Evolutionary conservation across 371 early-diverging fungal genomes (phyloP).

Genomic region (Circinella minor): DNA sequence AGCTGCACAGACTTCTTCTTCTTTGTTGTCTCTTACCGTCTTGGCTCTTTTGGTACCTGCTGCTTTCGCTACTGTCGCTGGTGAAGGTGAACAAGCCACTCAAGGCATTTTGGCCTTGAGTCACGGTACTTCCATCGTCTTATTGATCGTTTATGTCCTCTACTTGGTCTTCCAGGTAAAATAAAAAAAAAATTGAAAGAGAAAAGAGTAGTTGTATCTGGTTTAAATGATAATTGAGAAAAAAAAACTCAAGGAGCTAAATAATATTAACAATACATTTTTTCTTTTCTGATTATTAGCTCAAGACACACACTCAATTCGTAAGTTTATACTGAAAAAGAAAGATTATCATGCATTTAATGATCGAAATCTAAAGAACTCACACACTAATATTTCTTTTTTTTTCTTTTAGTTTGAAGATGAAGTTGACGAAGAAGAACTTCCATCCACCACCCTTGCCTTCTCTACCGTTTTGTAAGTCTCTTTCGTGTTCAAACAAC

Average conservation of each 20-base stretch:
- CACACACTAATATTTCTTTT: not conserved
- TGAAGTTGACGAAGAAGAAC: slow-evolving; percentile 53
- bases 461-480: slow-evolving; percentile 41
- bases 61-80: slow-evolving; percentile 62
- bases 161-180: slow-evolving; percentile 80
- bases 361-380: not conserved
- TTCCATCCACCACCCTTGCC: slow-evolving; percentile 52
- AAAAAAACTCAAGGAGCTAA: not conserved
- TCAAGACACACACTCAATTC: slow-evolving; percentile 69
- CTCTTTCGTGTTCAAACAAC: not conserved
- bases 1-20: slow-evolving; percentile 79
- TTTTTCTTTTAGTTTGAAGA: slow-evolving; percentile 45
- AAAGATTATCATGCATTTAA: not conserved
- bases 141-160: slow-evolving; percentile 75
- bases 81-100: slow-evolving; percentile 28
- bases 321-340: slow-evolving; percentile 60
- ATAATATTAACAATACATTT: slow-evolving; percentile 25
- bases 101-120: slow-evolving; percentile 65
- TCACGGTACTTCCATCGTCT: slow-evolving; percentile 78
- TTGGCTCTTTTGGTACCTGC: slow-evolving; percentile 85
- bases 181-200: not conserved
- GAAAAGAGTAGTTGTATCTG: no score
- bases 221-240: no score
- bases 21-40: slow-evolving; percentile 78
- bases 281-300: slow-evolving; percentile 24